Evolutionary conservation across 768 basidiomycete genomes (phyloP), one percentile per base, ranked within the genome.

Genomic region (Trametes cubensis): DNA sequence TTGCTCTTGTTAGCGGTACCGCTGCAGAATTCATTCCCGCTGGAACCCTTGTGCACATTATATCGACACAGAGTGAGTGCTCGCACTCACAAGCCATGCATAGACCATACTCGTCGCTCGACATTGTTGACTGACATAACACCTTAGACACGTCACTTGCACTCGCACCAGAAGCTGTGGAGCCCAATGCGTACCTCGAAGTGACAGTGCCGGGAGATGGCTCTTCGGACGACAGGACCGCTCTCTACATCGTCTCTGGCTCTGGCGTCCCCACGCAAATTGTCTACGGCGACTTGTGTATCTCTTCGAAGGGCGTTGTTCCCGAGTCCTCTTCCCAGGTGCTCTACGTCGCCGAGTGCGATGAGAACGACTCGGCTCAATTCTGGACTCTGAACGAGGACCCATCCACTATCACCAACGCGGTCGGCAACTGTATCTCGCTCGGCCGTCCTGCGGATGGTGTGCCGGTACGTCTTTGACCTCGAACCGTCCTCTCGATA

Each of bases 341-440:
- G 26, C 53, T 63, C 26, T 59, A 54, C 47, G 14, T 63, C 57
- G 57, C 44, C 8, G 52, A 63, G 10, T 63, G 62, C 41, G 58
- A 59, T 48, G 26, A 53, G 11, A 49, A 38, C 46, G 57, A 58
- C 52, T 28, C 42, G 26, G 30, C 34, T 13, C 62, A 63, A 40
- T 8, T 59, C 52, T 63, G 62, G 62, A 59, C 53, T 21, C 15
- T 63, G 11, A 63, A 59, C 53, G 62, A 48, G 45, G 39, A 52
- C 17, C 62, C 62, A 6, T 41, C 57, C 6, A 63, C 58, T 20
- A 28, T 63, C 47, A 59, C 62, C 21, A 63, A 63, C 41, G 62
- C 62, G 17, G 62, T 59, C 47, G 62, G 62, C 18, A 63, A 63
- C 52, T 63, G 62, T 51, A 50, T 58, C 30, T 50, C 62, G 3